phyloP scores from a whole-genome alignment of 495 filamentous ascomycete genomes.

The Coniosporium apollinis region DNA sequence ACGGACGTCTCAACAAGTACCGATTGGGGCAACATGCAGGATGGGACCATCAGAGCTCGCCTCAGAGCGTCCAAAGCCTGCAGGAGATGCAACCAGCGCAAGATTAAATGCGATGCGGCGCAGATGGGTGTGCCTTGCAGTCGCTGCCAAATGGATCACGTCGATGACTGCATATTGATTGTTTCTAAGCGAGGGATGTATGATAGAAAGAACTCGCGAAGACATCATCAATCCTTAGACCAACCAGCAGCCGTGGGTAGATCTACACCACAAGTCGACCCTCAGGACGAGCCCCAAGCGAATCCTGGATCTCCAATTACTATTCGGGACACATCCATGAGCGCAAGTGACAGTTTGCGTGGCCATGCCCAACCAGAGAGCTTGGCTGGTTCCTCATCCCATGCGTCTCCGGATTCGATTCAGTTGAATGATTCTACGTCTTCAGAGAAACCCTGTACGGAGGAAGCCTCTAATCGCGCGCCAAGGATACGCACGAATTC shows the following conservation, averaged over 20 bases:
- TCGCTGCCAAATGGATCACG: conserved; percentile 4
- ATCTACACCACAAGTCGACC: not conserved
- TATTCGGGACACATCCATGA: no score
- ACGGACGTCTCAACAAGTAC: not conserved
- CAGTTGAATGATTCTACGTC: not conserved
- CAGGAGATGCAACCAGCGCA: conserved; percentile 4
- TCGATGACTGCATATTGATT: not conserved
- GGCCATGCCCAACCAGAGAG: not conserved
- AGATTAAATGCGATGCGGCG: conserved; percentile 11
- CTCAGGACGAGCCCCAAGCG: not conserved
- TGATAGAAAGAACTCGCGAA: not conserved
- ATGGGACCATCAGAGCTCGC: not conserved
- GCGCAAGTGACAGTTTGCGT: not conserved
- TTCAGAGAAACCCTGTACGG: not conserved
- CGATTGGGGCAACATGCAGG: not conserved
- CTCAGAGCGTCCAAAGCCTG: conserved; percentile 5
- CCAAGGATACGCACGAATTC: not conserved
- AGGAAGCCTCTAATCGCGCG: not conserved
- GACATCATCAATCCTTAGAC: not conserved
- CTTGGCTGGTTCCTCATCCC: not conserved
- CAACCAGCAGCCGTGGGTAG: not conserved
- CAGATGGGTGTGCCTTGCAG: conserved; percentile 8
- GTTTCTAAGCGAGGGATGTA: not conserved
- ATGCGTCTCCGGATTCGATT: not conserved
- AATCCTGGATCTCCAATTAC: not conserved